These are phyloP conservation scores for Musa acuminata DNA, from an alignment of 176 grass and related monocot genomes.

Conservation along the genomic window DNA sequence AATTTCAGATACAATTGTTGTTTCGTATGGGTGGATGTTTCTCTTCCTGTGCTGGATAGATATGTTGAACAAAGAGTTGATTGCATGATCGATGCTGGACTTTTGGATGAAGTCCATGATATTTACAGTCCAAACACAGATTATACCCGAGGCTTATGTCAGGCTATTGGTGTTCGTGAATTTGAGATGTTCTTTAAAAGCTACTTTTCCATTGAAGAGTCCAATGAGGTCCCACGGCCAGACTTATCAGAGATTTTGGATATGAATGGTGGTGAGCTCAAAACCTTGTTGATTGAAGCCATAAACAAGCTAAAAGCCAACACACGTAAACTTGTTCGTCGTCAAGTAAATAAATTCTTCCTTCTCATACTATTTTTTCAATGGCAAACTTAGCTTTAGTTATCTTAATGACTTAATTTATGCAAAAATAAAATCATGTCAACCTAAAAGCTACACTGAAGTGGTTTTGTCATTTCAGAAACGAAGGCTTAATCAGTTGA, in stretches of 20 bases:
- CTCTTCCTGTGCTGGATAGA: conserved; percentile 53
- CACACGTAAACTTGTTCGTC: conserved; percentile 67
- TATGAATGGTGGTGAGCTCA: conserved; percentile 34
- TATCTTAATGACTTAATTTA: background rate
- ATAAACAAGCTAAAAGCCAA: conserved; percentile 69
- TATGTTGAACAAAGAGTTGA: conserved; percentile 73
- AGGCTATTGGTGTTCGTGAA: conserved; percentile 91
- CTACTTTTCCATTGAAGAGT: conserved; percentile 36
- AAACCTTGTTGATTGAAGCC: conserved; percentile 54
- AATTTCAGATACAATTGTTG: conserved; percentile 72
- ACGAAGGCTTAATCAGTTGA: conserved; percentile 47
- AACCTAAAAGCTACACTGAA: conserved; percentile 2
- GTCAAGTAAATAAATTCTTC: conserved; percentile 68
- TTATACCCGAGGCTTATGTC: conserved; percentile 66
- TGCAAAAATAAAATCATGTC: background rate
- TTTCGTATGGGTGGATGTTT: conserved; percentile 88
- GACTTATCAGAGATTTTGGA: conserved; percentile 11
- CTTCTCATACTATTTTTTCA: background rate
- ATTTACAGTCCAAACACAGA: conserved; percentile 55
- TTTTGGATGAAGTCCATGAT: conserved; percentile 60
- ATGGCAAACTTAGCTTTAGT: background rate
- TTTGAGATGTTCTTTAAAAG: conserved; percentile 65
- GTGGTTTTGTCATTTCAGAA: conserved; percentile 23
- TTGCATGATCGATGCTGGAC: conserved; percentile 64
- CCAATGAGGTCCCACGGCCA: background rate